Base-by-base conservation (phyloP, 331 rosid species). In the Spiraea crenata region DNA sequence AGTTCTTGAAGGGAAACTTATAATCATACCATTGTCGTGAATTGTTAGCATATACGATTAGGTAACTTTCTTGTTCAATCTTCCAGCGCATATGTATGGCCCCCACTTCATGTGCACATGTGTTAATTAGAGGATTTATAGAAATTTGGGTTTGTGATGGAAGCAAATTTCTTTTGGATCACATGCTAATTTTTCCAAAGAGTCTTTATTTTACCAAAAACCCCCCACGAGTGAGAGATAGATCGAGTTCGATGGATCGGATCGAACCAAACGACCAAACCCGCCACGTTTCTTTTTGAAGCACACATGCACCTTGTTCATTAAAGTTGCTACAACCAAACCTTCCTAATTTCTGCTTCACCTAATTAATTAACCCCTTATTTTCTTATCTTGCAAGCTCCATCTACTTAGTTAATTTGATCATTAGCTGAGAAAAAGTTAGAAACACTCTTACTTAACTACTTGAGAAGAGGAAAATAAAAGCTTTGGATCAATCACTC, bases 281-380 rank as follows among this genome's bases (percentile, higher is more conserved):
- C 37, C 67, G 49, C 38, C 77, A 71, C 76, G 37, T 80, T 80
- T 81, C 67, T 71, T 19, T 69, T 79, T 60, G 54, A 64, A 67
- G 65, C 92, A 84, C 82, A 69, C 82, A 74, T 81, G 81, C 56
- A 80, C 77, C 82, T 45, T 87, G 83, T 78, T 84, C 71, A 76
- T 16, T 76, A 78, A 87, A 87, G 83, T 80, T 77, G 74, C 65
- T 38, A 62, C 78, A 82, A 67, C 71, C 71, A 62, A 62, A 80
- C 65, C 59, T 71, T 55, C 73, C 31, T 25, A 25, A 25, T 57
- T 48, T 70, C 71, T 48, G 20, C 49, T 67, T 73, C 69, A 49
- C 25, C 31, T 59, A 52, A 25, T 25, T 1, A 25, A 25, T 25
- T 2, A 25, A 25, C 17, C 6, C 42, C 47, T 51, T 47, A 44